Percentiles rank a stretch among this genome's conserved stretches.
phyloP scores from a whole-genome alignment of 1,284 basidiomycete species.

The Marasmius fiardii region DNA sequence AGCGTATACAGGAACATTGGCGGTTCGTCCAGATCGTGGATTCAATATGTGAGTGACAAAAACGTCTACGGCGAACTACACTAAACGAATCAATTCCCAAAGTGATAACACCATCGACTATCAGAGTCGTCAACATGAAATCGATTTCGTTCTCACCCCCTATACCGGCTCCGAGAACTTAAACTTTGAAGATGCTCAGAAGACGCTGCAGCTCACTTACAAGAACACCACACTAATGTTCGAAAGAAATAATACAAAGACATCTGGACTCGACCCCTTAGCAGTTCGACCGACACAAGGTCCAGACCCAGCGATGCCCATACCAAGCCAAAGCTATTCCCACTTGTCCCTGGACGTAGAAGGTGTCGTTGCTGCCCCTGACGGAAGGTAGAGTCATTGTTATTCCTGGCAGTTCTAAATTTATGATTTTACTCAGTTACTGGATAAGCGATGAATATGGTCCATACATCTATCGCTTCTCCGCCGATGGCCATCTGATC shows the following conservation, averaged over 20 bases:
- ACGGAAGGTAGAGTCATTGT: slow-evolving; percentile 64
- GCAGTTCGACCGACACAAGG: slow-evolving; percentile 39
- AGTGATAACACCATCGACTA: slow-evolving; percentile 54
- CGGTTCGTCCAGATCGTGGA: slow-evolving; percentile 53
- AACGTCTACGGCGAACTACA: neutral
- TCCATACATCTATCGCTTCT: slow-evolving; percentile 62
- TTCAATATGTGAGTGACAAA: slow-evolving; percentile 38
- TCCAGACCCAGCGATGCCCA: slow-evolving; percentile 43
- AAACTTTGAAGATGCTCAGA: slow-evolving; percentile 45
- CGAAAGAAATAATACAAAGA: slow-evolving; percentile 47
- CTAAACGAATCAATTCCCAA: slow-evolving; percentile 18
- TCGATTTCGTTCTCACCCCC: slow-evolving; percentile 57
- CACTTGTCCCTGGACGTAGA: slow-evolving; percentile 60
- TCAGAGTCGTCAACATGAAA: slow-evolving; percentile 52
- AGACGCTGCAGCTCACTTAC: slow-evolving; percentile 55
- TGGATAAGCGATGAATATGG: slow-evolving; percentile 72
- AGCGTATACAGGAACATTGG: slow-evolving; percentile 39
- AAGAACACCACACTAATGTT: slow-evolving; percentile 50
- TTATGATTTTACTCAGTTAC: slow-evolving; percentile 31
- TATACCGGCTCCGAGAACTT: slow-evolving; percentile 49
- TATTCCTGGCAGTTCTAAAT: too few species aligned
- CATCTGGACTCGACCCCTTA: slow-evolving; percentile 60
- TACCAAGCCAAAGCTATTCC: slow-evolving; percentile 39
- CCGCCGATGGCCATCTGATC: slow-evolving; percentile 42
- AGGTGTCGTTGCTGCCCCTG: slow-evolving; percentile 53